Base-by-base conservation (phyloP, 345 rosid species). In the Sonneratia alba region DNA sequence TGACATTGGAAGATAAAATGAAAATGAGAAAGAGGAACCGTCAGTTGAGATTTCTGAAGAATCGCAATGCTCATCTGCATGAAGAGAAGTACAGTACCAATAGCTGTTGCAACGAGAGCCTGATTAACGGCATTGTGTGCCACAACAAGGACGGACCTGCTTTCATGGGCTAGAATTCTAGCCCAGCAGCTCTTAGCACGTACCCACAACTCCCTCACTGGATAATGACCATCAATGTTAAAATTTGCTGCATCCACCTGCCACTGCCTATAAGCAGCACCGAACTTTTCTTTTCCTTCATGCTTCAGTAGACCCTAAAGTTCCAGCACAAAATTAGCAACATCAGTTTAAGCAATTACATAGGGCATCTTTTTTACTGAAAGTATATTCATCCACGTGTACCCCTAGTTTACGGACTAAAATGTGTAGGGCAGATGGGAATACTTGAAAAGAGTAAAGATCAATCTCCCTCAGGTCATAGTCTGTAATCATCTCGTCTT, bases 101-200 rank as follows among this genome's bases (percentile, higher is more conserved):
- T 84, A 7, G 97, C 93, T 3, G 97, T 87, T 16, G 91, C 94
- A 79, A 91, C 72, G 70, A 94, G 97, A 79, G 95, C 97, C 79
- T 91, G 98, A 70, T 91, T 90, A 75, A 91, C 89, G 77, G 97
- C 98, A 80, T 94, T 94, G 81, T 94, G 98, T 76, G 97, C 97
- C 77, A 91, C 98, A 81, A 94, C 91, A 68, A 94, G 98, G 85
- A 87, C 83, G 56, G 91, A 94, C 73, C 77, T 81, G 82, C 95
- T 87, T 68, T 87, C 91, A 73, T 94, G 95, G 40, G 84, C 82
- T 74, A 91, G 87, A 38, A 94, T 85, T 72, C 74, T 76, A 45
- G 67, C 53, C 98, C 98, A 91, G 75, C 90, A 88, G 76, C 72
- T 88, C 61, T 86, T 77, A 62, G 87, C 97, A 47, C 97, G 91